Evolutionary conservation across 768 basidiomycete species (phyloP).

Genomic region (Naganishia onofrii): DNA sequence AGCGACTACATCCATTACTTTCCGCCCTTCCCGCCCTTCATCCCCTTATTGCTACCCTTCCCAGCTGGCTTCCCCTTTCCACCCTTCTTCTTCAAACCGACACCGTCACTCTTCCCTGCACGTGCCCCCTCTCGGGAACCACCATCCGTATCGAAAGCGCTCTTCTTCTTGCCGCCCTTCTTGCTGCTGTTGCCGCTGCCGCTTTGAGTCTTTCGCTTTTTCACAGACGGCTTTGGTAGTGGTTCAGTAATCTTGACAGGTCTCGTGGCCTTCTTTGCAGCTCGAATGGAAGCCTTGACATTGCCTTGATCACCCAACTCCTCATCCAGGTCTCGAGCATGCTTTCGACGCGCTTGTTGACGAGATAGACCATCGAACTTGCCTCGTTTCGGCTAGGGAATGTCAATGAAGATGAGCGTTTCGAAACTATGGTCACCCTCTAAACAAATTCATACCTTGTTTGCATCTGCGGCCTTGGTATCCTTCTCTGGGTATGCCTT

Average conservation of each 20-base stretch:
- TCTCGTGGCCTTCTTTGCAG: slow-evolving; percentile 74
- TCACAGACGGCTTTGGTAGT: slow-evolving; percentile 41
- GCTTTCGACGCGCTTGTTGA: slow-evolving; percentile 78
- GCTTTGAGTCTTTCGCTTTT: slow-evolving; percentile 29
- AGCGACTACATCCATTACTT: neutral
- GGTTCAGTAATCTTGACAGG: slow-evolving; percentile 72
- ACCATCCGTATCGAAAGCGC: slow-evolving; percentile 32
- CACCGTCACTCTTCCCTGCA: slow-evolving; percentile 33
- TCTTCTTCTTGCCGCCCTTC: slow-evolving; percentile 29
- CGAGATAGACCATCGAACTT: slow-evolving; percentile 71
- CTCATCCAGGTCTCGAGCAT: slow-evolving; percentile 76
- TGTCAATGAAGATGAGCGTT: neutral
- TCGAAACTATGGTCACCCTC: neutral
- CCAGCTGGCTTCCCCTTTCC: slow-evolving; percentile 30
- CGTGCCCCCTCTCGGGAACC: slow-evolving; percentile 30
- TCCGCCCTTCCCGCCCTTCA: slow-evolving; percentile 18
- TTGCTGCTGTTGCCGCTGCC: slow-evolving; percentile 6
- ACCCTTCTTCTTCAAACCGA: slow-evolving; percentile 31
- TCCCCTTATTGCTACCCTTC: slow-evolving; percentile 31
- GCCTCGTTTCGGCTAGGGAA: slow-evolving; percentile 44
- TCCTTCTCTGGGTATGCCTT: slow-evolving; percentile 56
- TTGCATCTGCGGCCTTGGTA: slow-evolving; percentile 51
- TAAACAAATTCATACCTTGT: slow-evolving; percentile 32
- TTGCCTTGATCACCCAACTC: slow-evolving; percentile 60
- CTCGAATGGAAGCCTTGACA: slow-evolving; percentile 73